Percentiles rank a stretch among this genome's conserved stretches.
These are phyloP conservation scores for Fraxinus anomala DNA, from an alignment of 257 asterid genomes.

Conservation along the genomic window DNA sequence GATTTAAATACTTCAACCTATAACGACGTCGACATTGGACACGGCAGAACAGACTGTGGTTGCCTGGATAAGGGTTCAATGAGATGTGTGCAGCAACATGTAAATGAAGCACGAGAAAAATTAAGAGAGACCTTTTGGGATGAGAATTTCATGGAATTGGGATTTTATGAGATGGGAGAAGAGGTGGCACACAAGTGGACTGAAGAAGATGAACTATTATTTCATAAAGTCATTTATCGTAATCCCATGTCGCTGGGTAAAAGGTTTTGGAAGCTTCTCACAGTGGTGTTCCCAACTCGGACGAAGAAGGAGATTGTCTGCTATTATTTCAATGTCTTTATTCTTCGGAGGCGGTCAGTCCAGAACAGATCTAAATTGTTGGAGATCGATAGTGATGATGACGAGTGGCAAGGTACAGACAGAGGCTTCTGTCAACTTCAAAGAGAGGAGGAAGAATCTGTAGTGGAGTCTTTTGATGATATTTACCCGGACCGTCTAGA, in stretches of 20 bases:
- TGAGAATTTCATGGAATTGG: constrained; percentile 49
- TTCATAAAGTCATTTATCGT: constrained; percentile 64
- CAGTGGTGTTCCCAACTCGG: constrained; percentile 56
- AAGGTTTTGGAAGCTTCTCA: constrained; percentile 72
- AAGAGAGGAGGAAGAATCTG: constrained; percentile 53
- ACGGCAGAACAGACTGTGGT: constrained; percentile 54
- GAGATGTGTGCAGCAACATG: constrained; percentile 74
- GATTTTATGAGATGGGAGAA: constrained; percentile 75
- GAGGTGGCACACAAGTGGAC: constrained; percentile 69
- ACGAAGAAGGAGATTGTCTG: constrained; percentile 64
- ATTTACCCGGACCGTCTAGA: constrained; percentile 40
- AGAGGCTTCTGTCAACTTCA: constrained; percentile 36
- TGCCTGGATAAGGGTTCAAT: constrained; percentile 74
- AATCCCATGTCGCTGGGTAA: constrained; percentile 59
- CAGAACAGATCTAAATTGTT: constrained; percentile 66
- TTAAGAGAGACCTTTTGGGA: constrained; percentile 48
- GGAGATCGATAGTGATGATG: constrained; percentile 88
- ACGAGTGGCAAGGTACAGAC: constrained; percentile 53
- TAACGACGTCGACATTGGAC: constrained; percentile 40
- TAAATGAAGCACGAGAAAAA: constrained; percentile 63
- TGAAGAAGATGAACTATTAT: constrained; percentile 60
- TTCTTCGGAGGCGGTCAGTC: constrained; percentile 63
- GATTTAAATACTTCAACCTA: constrained; percentile 30
- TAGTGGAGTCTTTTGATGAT: constrained; percentile 55
- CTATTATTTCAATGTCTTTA: constrained; percentile 80